Evolutionary conservation across 2,329 filamentous ascomycete species (phyloP).

Genomic region (Penicillium sumatraense): DNA sequence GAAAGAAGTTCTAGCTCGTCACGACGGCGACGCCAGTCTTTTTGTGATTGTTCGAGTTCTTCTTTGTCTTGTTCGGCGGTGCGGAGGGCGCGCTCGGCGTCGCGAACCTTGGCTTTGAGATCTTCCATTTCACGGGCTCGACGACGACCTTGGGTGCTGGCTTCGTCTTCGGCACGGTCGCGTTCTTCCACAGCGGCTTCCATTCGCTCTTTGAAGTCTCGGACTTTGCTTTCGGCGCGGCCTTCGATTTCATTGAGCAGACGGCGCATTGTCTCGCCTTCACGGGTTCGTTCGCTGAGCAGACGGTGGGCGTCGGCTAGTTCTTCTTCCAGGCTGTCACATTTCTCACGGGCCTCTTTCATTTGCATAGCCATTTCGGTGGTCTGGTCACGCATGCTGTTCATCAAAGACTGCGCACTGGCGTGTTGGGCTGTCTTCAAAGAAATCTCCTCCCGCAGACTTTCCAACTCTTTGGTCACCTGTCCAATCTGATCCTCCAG

Average conservation of each 20-base stretch:
- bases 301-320: conserved; percentile 84
- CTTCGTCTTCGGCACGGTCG: conserved; percentile 89
- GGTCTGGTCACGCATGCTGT: conserved; percentile 91
- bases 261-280: conserved; percentile 92
- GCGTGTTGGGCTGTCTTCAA: conserved; percentile 84
- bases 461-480: conserved; percentile 68
- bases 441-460: conserved; percentile 77
- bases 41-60: conserved; percentile 73
- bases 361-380: conserved; percentile 88
- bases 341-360: conserved; percentile 81
- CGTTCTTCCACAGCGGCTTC: conserved; percentile 92
- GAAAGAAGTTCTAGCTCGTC: conserved; percentile 76
- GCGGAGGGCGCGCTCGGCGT: conserved; percentile 78
- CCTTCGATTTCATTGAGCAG: conserved; percentile 85
- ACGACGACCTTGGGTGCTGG: conserved; percentile 74
- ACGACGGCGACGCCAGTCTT: conserved; percentile 72
- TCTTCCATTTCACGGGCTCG: conserved; percentile 86
- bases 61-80: conserved; percentile 75
- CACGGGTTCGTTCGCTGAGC: conserved; percentile 83
- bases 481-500: conserved; percentile 75
- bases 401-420: conserved; percentile 82
- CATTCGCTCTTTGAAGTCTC: conserved; percentile 87
- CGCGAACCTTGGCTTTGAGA: conserved; percentile 75
- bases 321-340: conserved; percentile 89
- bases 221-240: conserved; percentile 77